phyloP scores from a whole-genome alignment of 371 early-diverging fungal genomes.

The Circinella umbellata region DNA sequence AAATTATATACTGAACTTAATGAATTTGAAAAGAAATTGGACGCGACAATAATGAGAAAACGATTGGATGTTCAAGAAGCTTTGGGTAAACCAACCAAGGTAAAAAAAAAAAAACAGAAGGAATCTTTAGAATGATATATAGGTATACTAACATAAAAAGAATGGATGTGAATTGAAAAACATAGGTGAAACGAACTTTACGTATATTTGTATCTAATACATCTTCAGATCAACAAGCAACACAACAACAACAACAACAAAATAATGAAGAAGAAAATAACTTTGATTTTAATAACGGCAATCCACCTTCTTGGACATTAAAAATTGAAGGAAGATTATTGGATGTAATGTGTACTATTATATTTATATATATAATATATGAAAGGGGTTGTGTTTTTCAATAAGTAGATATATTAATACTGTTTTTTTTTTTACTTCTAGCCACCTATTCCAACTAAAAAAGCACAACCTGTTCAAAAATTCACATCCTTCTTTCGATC shows the following conservation, averaged over 20 bases:
- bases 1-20: conserved; percentile 83
- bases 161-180: conserved; percentile 23
- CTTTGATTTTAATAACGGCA: conserved; percentile 56
- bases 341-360: conserved; percentile 45
- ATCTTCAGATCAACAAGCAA: conserved; percentile 68
- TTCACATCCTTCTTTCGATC: conserved; percentile 86
- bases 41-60: conserved; percentile 89
- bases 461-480: conserved; percentile 70
- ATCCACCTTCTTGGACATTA: conserved; percentile 90
- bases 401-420: background rate
- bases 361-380: no score
- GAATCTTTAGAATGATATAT: background rate
- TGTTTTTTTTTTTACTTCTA: conserved; percentile 6
- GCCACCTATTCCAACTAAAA: conserved; percentile 60
- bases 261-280: conserved; percentile 46
- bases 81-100: conserved; percentile 74
- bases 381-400: no score
- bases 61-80: conserved; percentile 89
- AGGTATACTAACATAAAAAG: no score
- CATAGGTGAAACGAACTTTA: conserved; percentile 73
- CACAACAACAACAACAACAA: conserved; percentile 22
- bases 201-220: conserved; percentile 91
- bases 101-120: conserved; percentile 28
- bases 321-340: conserved; percentile 89
- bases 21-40: conserved; percentile 87